Base-by-base conservation (phyloP, 1,139 yeast species). In the Yamadazyma dushanensis region DNA sequence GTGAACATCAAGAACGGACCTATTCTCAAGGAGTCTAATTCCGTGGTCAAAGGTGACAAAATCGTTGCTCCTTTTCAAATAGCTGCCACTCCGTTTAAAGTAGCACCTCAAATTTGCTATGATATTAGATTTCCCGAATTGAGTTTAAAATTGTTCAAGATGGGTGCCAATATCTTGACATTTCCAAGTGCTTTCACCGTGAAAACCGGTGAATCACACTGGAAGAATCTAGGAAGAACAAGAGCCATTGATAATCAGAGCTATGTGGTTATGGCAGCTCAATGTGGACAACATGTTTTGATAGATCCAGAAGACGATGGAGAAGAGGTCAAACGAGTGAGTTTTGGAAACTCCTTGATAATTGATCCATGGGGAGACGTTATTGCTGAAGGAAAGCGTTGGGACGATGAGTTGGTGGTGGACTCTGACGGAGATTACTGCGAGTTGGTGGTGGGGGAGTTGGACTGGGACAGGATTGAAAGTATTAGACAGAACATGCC, bases 131-230 rank as follows among this genome's bases (percentile, higher is more conserved):
- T 90, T 57, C 96, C 96, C 0, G 97, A 90, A 56, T 63, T 84
- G 34, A 80, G 92, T 2, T 54, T 84, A 23, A 58, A 78, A 29
- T 64, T 87, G 29, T 68, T 96, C 27, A 56, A 76, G 16, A 51
- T 66, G 29, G 97, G 97, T 1, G 96, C 97, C 0, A 75, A 88
- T 39, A 63, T 92, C 20, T 51, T 92, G 19, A 75, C 90, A 1
- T 92, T 68, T 50, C 97, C 98, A 0, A 83, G 95, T 26, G 97
- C 97, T 0, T 92, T 94, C 64, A 90, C 97, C 0, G 77, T 85
- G 51, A 78, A 82, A 49, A 92, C 97, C 0, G 97, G 98, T 1
- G 78, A 77, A 39, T 92, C 92, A 0, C 97, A 92, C 53, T 92
- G 97, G 96, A 80, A 81, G 41, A 59, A 74, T 1, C 63, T 92